Conservation (phyloP, 305 asterid species). For the Plantago lanceolata region DNA sequence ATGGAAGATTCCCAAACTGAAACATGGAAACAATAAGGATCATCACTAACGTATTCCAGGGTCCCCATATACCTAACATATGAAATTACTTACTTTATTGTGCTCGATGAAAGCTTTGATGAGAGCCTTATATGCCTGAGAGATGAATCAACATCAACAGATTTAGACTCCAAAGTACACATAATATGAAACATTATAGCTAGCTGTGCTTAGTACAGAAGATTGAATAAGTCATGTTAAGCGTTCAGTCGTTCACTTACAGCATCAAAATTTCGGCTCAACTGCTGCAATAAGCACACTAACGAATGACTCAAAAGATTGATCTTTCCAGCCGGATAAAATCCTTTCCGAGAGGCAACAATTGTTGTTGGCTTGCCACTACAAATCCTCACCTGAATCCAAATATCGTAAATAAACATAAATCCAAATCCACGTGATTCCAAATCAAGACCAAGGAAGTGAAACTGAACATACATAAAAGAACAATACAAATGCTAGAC, state of each 20-base stretch:
- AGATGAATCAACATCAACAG: not conserved
- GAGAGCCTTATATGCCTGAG: conserved; percentile 74
- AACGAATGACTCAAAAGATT: conserved; percentile 55
- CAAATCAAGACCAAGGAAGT: conserved; percentile 8
- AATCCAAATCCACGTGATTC: not conserved
- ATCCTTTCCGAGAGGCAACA: conserved; percentile 70
- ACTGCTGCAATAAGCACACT: conserved; percentile 71
- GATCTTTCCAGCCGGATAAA: conserved; percentile 74
- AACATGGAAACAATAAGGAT: conserved; percentile 26
- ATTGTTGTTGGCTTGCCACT: conserved; percentile 78
- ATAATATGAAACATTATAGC: not conserved
- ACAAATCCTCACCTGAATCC: conserved; percentile 62
- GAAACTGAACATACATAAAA: conserved; percentile 7
- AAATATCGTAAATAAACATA: conserved; percentile 11
- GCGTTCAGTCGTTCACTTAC: conserved; percentile 49
- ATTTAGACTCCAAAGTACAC: not conserved
- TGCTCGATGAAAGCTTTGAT: conserved; percentile 85
- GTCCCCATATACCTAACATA: conserved; percentile 11
- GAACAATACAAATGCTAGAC: conserved; percentile 7
- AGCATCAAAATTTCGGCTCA: conserved; percentile 64
- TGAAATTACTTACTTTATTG: conserved; percentile 62
- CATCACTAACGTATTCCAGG: not conserved
- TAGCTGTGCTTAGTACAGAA: not conserved
- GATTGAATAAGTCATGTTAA: not conserved
- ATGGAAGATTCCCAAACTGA: conserved; percentile 91